These are phyloP conservation scores for Cyclostephanos tholiformis DNA, from an alignment of 108 stramenopile species.

Conservation along the genomic window DNA sequence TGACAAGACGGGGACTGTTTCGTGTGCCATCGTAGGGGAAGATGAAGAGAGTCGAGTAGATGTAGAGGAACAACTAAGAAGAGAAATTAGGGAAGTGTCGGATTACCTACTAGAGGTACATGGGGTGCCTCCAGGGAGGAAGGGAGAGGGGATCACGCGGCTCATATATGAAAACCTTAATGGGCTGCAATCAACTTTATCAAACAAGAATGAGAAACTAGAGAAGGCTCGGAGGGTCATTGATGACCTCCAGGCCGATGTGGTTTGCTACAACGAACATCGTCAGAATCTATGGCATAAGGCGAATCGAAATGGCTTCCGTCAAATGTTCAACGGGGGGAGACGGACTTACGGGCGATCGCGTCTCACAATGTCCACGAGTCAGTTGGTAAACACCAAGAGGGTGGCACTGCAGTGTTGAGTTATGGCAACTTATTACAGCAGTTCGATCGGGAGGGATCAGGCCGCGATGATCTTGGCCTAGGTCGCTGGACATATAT, in stretches of 20 bases:
- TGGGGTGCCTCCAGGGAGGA: background rate
- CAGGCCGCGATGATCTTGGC: slow-evolving; percentile 7
- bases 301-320: slow-evolving; percentile 7
- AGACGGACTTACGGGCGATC: slow-evolving; percentile 7
- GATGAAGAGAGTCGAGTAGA: background rate
- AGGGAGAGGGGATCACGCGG: slow-evolving; percentile 4
- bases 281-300: slow-evolving; percentile 9
- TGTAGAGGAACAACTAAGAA: background rate
- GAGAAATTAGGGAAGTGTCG: background rate
- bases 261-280: slow-evolving; percentile 12
- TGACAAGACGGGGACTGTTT: background rate
- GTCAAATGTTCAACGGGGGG: slow-evolving; percentile 20
- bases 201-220: background rate
- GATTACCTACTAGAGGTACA: background rate
- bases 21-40: background rate
- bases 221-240: slow-evolving; percentile 1
- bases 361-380: slow-evolving; percentile 16
- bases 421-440: background rate
- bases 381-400: slow-evolving; percentile 9
- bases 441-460: slow-evolving; percentile 2
- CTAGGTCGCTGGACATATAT: slow-evolving; percentile 17
- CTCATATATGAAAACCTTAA: slow-evolving; percentile 8
- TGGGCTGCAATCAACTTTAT: background rate
- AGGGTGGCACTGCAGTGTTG: slow-evolving; percentile 23
- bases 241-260: slow-evolving; percentile 13